A percentile compares a stretch with the other conserved stretches of the same genome.
Evolutionary conservation across 305 asterid species (phyloP).

Genomic region (Ajuga reptans): DNA sequence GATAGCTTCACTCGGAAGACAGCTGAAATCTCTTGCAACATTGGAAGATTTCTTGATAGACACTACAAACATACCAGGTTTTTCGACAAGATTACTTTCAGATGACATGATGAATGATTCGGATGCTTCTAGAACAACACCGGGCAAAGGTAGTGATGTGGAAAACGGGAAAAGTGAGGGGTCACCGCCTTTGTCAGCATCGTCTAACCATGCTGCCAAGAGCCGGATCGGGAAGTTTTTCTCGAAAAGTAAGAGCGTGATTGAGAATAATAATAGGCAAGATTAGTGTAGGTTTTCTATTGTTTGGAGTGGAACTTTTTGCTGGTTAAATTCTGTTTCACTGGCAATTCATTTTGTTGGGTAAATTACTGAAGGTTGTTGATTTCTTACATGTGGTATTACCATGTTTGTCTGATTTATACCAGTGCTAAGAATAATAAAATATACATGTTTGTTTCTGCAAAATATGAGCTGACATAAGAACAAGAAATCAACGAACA

Average conservation of each 20-base stretch:
- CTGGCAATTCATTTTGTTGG: conserved; percentile 14
- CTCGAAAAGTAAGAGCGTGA: conserved; percentile 44
- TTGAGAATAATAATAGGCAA: conserved; percentile 30
- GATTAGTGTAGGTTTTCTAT: conserved; percentile 23
- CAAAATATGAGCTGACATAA: no score
- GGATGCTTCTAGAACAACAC: conserved; percentile 26
- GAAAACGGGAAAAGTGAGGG: conserved; percentile 32
- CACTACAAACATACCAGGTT: conserved; percentile 56
- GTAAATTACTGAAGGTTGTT: neutral
- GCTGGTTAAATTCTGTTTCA: conserved; percentile 22
- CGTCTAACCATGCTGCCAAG: conserved; percentile 33
- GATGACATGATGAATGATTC: conserved; percentile 25
- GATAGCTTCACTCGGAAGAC: conserved; percentile 73
- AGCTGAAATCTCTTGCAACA: conserved; percentile 79
- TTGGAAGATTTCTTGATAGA: conserved; percentile 80
- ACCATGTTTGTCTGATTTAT: neutral
- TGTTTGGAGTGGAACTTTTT: neutral
- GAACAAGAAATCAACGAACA: neutral
- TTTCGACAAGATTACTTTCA: conserved; percentile 34
- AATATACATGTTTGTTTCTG: neutral
- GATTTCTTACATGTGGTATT: neutral
- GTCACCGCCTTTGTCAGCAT: conserved; percentile 22
- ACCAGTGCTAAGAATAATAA: neutral
- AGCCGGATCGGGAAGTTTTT: conserved; percentile 51
- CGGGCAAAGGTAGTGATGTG: conserved; percentile 14